Percentiles rank a stretch among this genome's conserved stretches.
Evolutionary conservation across 352 stramenopile species (phyloP).

Genomic region (Pythium brassicae): DNA sequence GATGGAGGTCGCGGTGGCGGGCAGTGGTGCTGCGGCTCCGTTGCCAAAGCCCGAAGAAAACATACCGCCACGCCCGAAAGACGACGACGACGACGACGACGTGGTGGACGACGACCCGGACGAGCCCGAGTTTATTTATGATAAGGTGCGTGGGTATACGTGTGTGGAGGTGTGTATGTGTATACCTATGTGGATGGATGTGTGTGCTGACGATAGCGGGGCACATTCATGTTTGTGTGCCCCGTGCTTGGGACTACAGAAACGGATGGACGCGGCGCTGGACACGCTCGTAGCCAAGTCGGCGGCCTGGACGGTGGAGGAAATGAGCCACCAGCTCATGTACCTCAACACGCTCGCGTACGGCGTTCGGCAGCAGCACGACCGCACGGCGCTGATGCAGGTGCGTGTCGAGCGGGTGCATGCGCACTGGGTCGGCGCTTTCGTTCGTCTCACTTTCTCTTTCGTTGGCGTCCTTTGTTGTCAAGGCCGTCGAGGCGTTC

Average conservation of each 20-base stretch:
- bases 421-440: not conserved
- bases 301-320: constrained; percentile 60
- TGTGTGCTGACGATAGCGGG: too few species aligned
- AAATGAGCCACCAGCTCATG: constrained; percentile 66
- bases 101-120: constrained; percentile 9
- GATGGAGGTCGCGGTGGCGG: constrained; percentile 1
- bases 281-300: constrained; percentile 56
- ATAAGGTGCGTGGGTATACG: constrained; percentile 47
- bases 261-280: constrained; percentile 45
- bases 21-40: not conserved
- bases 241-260: constrained; percentile 19
- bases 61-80: not conserved
- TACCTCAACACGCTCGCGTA: constrained; percentile 70
- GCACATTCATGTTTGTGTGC: too few species aligned
- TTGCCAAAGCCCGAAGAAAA: not conserved
- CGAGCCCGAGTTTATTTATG: constrained; percentile 65
- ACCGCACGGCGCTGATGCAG: constrained; percentile 66
- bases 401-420: constrained; percentile 29
- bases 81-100: constrained; percentile 6
- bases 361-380: constrained; percentile 50
- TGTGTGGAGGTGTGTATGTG: not conserved
- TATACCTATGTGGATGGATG: too few species aligned
- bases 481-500: too few species aligned
- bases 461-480: not conserved
- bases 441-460: not conserved